Evolutionary conservation across 495 filamentous ascomycete species (phyloP).

Genomic region (Penicillium samsonianum): DNA sequence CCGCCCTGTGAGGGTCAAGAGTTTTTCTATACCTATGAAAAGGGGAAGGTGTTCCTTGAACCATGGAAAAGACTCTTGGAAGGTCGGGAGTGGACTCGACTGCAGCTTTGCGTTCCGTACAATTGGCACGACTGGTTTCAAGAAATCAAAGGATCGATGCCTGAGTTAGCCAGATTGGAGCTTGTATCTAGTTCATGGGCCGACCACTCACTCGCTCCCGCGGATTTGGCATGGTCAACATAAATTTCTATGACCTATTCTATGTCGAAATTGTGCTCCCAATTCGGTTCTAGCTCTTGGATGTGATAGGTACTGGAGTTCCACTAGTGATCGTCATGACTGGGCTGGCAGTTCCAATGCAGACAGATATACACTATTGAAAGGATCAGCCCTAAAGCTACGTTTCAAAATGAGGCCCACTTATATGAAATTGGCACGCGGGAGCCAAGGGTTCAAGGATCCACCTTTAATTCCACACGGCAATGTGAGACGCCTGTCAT

Average conservation of each 20-base stretch:
- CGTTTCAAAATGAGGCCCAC: too few relatives aligned
- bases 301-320: too few relatives aligned
- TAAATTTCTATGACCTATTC: neutral
- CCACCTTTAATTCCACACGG: too few relatives aligned
- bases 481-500: too few relatives aligned
- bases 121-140: constrained; percentile 12
- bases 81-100: constrained; percentile 8
- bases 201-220: neutral
- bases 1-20: neutral
- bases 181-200: neutral
- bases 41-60: neutral
- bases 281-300: too few relatives aligned
- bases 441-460: too few relatives aligned
- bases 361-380: too few relatives aligned
- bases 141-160: constrained; percentile 3
- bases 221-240: constrained; percentile 2
- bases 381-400: too few relatives aligned
- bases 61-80: constrained; percentile 5
- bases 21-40: neutral
- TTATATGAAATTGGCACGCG: too few relatives aligned
- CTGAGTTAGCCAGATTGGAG: neutral
- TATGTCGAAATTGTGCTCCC: constrained; percentile 5
- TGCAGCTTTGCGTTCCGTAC: constrained; percentile 9
- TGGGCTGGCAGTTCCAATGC: too few relatives aligned
- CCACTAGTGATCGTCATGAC: too few relatives aligned